phyloP scores from a whole-genome alignment of 148 eudicot species.

The Dianthus caryophyllus region DNA sequence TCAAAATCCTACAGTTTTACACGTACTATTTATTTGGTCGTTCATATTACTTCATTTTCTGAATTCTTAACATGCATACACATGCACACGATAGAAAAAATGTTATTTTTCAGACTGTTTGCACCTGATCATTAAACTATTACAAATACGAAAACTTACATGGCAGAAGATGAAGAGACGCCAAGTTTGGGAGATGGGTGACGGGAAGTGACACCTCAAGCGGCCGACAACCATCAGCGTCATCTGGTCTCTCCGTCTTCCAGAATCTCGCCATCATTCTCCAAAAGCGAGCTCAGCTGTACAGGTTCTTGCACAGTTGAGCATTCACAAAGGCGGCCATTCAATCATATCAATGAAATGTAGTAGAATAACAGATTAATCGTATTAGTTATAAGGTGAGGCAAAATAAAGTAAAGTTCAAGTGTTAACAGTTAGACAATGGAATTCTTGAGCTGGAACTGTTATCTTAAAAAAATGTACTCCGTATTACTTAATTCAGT shows the following conservation, averaged over 20 bases:
- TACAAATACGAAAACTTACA: neutral
- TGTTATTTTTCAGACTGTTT: no score
- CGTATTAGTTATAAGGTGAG: neutral
- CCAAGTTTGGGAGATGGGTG: neutral
- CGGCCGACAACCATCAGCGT: neutral
- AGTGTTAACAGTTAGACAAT: neutral
- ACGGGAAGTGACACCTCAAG: neutral
- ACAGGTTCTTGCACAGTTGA: neutral
- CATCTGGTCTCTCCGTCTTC: constrained; percentile 1
- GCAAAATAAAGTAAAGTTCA: neutral
- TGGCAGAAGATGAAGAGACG: constrained; percentile 3
- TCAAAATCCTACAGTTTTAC: no score
- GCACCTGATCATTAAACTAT: no score
- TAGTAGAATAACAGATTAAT: neutral
- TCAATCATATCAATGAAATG: neutral
- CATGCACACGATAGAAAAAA: no score
- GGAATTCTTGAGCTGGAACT: constrained; percentile 1
- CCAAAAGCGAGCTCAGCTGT: neutral
- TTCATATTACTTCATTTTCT: no score
- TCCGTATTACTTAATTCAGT: no score
- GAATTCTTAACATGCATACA: no score
- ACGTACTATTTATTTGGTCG: no score
- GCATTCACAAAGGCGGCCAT: neutral
- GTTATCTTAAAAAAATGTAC: no score
- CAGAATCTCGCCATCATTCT: neutral